phyloP scores from a whole-genome alignment of 345 rosid genomes.

The Camelina hispida region DNA sequence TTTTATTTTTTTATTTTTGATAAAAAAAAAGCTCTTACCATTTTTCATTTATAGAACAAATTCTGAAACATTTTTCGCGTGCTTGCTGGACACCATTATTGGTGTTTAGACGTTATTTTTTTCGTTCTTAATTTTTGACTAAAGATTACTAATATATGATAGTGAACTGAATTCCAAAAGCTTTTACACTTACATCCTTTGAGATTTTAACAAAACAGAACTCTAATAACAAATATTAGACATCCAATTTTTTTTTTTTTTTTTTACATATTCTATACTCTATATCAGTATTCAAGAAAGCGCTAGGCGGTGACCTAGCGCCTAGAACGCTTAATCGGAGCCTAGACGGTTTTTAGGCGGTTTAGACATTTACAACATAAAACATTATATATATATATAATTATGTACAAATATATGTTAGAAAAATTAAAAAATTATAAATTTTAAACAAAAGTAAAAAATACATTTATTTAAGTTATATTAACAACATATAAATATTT shows the following conservation, averaged over 20 bases:
- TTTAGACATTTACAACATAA: too few relatives aligned
- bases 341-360: too few relatives aligned
- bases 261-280: background rate
- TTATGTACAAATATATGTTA: too few relatives aligned
- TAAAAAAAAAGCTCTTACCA: background rate
- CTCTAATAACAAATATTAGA: background rate
- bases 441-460: too few relatives aligned
- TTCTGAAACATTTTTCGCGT: conserved; percentile 29
- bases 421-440: too few relatives aligned
- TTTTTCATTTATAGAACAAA: conserved; percentile 13
- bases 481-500: too few relatives aligned
- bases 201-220: background rate
- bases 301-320: too few relatives aligned
- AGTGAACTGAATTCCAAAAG: background rate
- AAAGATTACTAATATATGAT: background rate
- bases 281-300: too few relatives aligned
- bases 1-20: background rate
- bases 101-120: conserved; percentile 12
- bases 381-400: too few relatives aligned
- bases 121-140: background rate
- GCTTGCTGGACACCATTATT: conserved; percentile 36
- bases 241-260: background rate
- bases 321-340: too few relatives aligned
- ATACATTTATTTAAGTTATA: too few relatives aligned
- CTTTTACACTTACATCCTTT: background rate